phyloP scores from a whole-genome alignment of 805 yeast species.

The Kodamaea nitidulidarum region DNA sequence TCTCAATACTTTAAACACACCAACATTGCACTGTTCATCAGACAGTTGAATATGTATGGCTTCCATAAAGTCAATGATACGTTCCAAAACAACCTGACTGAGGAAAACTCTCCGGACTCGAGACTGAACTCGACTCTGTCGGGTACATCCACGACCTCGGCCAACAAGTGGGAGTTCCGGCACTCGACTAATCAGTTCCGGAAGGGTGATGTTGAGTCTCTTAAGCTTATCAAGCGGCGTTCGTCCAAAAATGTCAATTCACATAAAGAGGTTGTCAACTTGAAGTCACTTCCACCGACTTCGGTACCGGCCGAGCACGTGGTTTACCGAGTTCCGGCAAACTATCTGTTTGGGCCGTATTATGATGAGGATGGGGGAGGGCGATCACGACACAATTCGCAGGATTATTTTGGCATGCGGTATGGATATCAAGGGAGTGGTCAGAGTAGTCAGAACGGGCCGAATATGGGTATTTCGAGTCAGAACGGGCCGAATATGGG shows the following conservation, averaged over 20 bases:
- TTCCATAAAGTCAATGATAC: constrained; percentile 43
- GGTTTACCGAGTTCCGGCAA: constrained; percentile 5
- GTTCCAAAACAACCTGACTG: constrained; percentile 24
- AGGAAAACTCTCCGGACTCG: constrained; percentile 6
- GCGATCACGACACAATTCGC: constrained; percentile 5
- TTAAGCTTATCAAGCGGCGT: constrained; percentile 75
- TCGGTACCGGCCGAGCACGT: constrained; percentile 12
- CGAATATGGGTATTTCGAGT: too few species aligned
- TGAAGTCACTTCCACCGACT: constrained; percentile 31
- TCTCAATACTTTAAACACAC: constrained; percentile 49
- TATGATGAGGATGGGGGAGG: constrained; percentile 4
- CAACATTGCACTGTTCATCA: constrained; percentile 40
- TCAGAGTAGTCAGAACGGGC: too few species aligned
- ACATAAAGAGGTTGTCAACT: constrained; percentile 37
- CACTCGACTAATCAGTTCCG: constrained; percentile 76
- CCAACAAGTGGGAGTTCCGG: constrained; percentile 74
- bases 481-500: too few species aligned
- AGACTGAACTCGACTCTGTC: constrained; percentile 10
- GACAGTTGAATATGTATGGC: constrained; percentile 45
- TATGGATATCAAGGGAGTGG: too few species aligned
- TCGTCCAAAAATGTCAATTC: constrained; percentile 42
- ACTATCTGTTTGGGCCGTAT: constrained; percentile 4
- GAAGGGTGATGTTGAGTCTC: constrained; percentile 73
- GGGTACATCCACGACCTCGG: constrained; percentile 20
- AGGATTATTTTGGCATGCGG: constrained; percentile 8